Evolutionary conservation across 306 rosid species (phyloP), one percentile per base, ranked within the genome.

Genomic region (Pyrus bretschneideri): DNA sequence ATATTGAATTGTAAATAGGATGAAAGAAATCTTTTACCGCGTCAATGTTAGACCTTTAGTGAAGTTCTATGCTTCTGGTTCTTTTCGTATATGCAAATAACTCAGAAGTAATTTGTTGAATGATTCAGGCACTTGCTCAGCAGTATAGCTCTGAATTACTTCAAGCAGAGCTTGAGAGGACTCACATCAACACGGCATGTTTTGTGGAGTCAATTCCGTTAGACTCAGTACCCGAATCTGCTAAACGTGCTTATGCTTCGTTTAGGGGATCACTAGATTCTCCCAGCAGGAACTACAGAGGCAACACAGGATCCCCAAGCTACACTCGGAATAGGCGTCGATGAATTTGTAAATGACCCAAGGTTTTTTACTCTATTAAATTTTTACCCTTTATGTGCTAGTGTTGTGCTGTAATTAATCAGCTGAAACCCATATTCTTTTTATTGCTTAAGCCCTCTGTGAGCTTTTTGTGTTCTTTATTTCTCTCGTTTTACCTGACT

Each of bases 151-250:
- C 97, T 1, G 99, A 96, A 79, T 85, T 96, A 46, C 96, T 96
- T 76, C 93, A 91, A 81, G 82, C 80, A 71, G 99, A 96, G 80
- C 93, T 96, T 9, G 99, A 92, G 87, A 86, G 98, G 81, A 96
- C 99, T 44, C 97, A 95, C 35, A 91, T 96, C 79, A 96, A 96
- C 86, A 91, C 98, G 9, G 98, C 99, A 38, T 96, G 99, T 84
- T 96, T 96, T 73, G 91, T 72, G 5, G 97, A 89, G 84, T 81
- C 97, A 15, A 81, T 83, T 83, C 93, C 98, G 29, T 82, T 92
- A 82, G 96, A 90, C 69, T 83, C 86, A 0, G 87, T 91, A 72
- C 93, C 99, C 0, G 96, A 91, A 77, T 84, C 93, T 21, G 92
- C 91, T 45, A 96, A 92, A 85, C 74, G 88, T 11, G 90, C 94